Evolutionary conservation across 257 asterid genomes (phyloP).

Genomic region (Galeopsis tetrahit): DNA sequence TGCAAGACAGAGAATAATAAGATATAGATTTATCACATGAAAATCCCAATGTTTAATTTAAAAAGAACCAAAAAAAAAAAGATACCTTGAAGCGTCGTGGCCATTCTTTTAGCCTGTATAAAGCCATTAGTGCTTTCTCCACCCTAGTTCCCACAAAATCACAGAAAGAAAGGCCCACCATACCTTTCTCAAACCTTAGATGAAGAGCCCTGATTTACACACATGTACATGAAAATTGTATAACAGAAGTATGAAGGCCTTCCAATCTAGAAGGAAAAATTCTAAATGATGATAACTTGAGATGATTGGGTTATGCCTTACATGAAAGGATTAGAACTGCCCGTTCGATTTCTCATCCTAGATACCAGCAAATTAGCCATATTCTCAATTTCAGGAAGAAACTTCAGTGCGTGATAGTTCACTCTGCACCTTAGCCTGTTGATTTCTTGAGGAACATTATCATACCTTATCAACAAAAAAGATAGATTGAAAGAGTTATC

Average conservation of each 20-base stretch:
- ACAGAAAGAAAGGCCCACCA: slow-evolving; percentile 99
- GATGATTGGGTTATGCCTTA: slow-evolving; percentile 42
- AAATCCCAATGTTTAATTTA: not conserved
- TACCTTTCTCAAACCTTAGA: slow-evolving; percentile 97
- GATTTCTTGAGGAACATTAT: slow-evolving; percentile 94
- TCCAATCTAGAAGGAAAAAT: slow-evolving; percentile 7
- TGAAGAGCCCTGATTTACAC: slow-evolving; percentile 91
- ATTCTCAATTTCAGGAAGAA: slow-evolving; percentile 94
- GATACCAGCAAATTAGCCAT: slow-evolving; percentile 96
- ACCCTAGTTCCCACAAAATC: slow-evolving; percentile 93
- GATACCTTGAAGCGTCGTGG: slow-evolving; percentile 96
- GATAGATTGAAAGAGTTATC: slow-evolving; percentile 5
- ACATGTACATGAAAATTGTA: not conserved
- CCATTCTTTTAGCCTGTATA: slow-evolving; percentile 95
- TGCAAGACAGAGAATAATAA: slow-evolving; percentile 39
- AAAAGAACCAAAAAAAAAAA: not conserved
- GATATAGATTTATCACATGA: not conserved
- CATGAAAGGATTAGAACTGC: slow-evolving; percentile 93
- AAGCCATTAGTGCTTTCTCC: slow-evolving; percentile 94
- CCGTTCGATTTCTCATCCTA: slow-evolving; percentile 96
- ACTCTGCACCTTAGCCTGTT: slow-evolving; percentile 98
- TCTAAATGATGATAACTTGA: slow-evolving; percentile 24
- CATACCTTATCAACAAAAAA: slow-evolving; percentile 66
- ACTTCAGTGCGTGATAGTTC: slow-evolving; percentile 94
- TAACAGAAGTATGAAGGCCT: slow-evolving; percentile 17